Evolutionary conservation across 2,329 filamentous ascomycete species (phyloP).

Genomic region (Beauveria brongniartii): DNA sequence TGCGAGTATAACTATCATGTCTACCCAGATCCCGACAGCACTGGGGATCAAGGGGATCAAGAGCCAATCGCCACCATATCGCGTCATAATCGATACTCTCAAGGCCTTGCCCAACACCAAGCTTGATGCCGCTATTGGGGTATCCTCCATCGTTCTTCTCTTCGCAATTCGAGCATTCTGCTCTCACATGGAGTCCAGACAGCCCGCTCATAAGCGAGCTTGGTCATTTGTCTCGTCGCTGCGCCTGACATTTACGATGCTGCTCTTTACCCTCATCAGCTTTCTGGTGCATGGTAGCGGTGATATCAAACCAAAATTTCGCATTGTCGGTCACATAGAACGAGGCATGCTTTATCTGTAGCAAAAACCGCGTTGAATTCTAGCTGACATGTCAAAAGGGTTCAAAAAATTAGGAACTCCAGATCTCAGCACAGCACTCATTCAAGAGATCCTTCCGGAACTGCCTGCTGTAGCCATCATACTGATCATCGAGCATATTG

Average conservation of each 20-base stretch:
- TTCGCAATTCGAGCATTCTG: conserved; percentile 57
- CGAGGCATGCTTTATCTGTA: conserved; percentile 33
- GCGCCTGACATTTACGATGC: conserved; percentile 65
- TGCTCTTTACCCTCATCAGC: conserved; percentile 68
- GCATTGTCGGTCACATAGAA: conserved; percentile 58
- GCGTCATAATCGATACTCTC: conserved; percentile 36
- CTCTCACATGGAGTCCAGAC: conserved; percentile 49
- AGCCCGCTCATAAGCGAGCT: conserved; percentile 51
- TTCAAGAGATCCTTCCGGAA: conserved; percentile 50
- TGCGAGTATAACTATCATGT: conserved; percentile 42
- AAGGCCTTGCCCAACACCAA: conserved; percentile 33
- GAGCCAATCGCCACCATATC: conserved; percentile 36
- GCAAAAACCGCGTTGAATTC: not conserved
- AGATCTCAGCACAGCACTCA: conserved; percentile 43
- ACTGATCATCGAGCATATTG: conserved; percentile 73
- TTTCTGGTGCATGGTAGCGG: conserved; percentile 55
- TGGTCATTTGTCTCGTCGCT: conserved; percentile 72
- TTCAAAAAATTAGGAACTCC: conserved; percentile 59
- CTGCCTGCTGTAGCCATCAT: conserved; percentile 69
- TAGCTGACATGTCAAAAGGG: conserved; percentile 29
- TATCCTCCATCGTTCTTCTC: conserved; percentile 58
- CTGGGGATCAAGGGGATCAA: conserved; percentile 37
- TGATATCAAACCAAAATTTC: conserved; percentile 38
- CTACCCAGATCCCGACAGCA: conserved; percentile 36
- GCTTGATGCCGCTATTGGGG: conserved; percentile 64